Evolutionary conservation across 306 rosid species (phyloP), one percentile per base, ranked within the genome.

Genomic region (Begonia peltatifolia): DNA sequence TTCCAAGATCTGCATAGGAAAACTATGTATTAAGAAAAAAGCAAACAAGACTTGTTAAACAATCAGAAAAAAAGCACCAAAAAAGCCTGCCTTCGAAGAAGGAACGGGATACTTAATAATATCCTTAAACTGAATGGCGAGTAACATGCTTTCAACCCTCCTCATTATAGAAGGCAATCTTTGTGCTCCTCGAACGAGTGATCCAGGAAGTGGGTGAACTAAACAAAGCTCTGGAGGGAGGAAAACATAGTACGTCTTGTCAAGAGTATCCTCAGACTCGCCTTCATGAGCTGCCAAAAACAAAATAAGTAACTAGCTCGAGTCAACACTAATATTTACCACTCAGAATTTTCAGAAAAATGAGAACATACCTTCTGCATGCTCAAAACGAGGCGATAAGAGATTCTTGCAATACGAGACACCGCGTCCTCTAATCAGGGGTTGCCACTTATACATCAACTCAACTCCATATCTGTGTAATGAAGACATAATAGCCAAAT

Each of bases 341-440:
- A 55, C 36, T 50, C 58, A 44, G 68, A 42, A 23, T 53, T 20
- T 22, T 36, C 44, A 12, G 62, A 41, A 66, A 52, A 56, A 64
- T 56, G 46, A 43, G 57, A 10, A 41, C 75, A 49, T 69, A 86
- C 99, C 82, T 76, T 90, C 99, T 50, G 73, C 57, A 52, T 81
- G 94, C 71, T 86, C 99, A 64, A 90, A 86, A 54, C 94, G 86
- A 50, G 99, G 99, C 47, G 93, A 90, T 60, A 90, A 70, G 62
- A 90, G 94, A 71, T 90, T 90, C 83, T 90, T 90, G 78, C 99
- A 90, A 74, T 90, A 86, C 16, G 99, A 90, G 58, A 90, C 99
- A 67, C 99, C 99, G 7, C 95, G 94, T 61, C 92, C 99, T 73
- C 94, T 81, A 60, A 90, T 79, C 36, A 90, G 75, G 47, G 95